These are phyloP conservation scores for Botrytis paeoniae DNA, from an alignment of 2,329 filamentous ascomycete species.

Conservation along the genomic window DNA sequence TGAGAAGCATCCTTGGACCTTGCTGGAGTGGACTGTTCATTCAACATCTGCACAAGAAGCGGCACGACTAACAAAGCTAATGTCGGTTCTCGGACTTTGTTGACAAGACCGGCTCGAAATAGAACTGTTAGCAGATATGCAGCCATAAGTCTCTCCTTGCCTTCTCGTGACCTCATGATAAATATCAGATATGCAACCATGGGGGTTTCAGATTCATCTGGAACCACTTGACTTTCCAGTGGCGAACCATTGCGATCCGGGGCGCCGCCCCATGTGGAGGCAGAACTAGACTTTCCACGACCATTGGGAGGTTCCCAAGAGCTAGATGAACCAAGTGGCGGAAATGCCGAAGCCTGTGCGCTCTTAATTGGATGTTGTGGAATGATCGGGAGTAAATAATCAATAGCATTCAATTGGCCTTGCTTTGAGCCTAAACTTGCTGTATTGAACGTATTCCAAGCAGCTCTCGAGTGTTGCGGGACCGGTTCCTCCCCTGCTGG, in stretches of 20 bases:
- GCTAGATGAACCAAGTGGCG: constrained; percentile 49
- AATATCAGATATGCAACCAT: constrained; percentile 72
- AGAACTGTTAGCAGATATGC: constrained; percentile 66
- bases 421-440: constrained; percentile 44
- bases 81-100: constrained; percentile 59
- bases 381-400: constrained; percentile 60
- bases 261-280: constrained; percentile 3
- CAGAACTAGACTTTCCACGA: constrained; percentile 21
- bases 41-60: constrained; percentile 64
- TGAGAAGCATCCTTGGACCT: constrained; percentile 42
- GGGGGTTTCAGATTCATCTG: constrained; percentile 65
- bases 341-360: constrained; percentile 47
- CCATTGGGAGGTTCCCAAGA: constrained; percentile 39
- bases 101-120: constrained; percentile 65
- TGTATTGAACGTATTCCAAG: constrained; percentile 53
- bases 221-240: constrained; percentile 38
- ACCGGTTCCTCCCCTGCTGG: constrained; percentile 49
- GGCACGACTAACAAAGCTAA: constrained; percentile 68
- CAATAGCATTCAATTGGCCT: constrained; percentile 54
- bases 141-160: constrained; percentile 63
- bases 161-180: constrained; percentile 55
- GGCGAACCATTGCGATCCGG: background rate
- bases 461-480: constrained; percentile 47
- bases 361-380: constrained; percentile 44
- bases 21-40: constrained; percentile 45